Evolutionary conservation across 306 rosid species (phyloP).

Genomic region (Cotoneaster glaucophyllus): DNA sequence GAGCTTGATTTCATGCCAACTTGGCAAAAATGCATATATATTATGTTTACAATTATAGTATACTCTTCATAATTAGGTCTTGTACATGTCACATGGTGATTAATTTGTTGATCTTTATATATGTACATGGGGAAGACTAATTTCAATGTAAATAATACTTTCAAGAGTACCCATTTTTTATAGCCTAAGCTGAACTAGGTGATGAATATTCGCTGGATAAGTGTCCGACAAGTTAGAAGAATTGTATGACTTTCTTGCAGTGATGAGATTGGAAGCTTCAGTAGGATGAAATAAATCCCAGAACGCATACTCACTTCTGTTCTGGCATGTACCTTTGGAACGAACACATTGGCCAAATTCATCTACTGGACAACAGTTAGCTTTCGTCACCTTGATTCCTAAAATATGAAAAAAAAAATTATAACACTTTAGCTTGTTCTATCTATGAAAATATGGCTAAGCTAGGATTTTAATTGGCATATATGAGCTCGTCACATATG

Average conservation of each 20-base stretch:
- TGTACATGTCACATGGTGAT: background rate
- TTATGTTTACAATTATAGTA: background rate
- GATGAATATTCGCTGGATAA: conserved; percentile 31
- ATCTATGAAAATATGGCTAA: background rate
- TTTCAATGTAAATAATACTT: background rate
- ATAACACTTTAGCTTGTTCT: background rate
- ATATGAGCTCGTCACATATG: background rate
- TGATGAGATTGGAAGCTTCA: conserved; percentile 21
- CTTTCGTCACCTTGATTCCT: conserved; percentile 29
- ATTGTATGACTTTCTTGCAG: conserved; percentile 16
- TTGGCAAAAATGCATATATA: background rate
- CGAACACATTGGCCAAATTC: conserved; percentile 28
- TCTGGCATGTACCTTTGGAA: conserved; percentile 23
- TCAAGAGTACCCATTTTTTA: background rate
- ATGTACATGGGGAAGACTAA: background rate
- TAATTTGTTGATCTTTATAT: no score
- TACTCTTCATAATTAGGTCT: background rate
- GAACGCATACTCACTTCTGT: conserved; percentile 34
- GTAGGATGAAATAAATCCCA: conserved; percentile 49
- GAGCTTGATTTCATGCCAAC: background rate
- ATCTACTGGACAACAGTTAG: conserved; percentile 29
- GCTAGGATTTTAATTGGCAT: background rate
- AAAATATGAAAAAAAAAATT: background rate
- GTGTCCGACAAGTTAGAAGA: background rate
- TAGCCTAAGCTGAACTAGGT: conserved; percentile 15